phyloP scores from a whole-genome alignment of 108 stramenopile species.

The Discostella pseudostelligera region DNA sequence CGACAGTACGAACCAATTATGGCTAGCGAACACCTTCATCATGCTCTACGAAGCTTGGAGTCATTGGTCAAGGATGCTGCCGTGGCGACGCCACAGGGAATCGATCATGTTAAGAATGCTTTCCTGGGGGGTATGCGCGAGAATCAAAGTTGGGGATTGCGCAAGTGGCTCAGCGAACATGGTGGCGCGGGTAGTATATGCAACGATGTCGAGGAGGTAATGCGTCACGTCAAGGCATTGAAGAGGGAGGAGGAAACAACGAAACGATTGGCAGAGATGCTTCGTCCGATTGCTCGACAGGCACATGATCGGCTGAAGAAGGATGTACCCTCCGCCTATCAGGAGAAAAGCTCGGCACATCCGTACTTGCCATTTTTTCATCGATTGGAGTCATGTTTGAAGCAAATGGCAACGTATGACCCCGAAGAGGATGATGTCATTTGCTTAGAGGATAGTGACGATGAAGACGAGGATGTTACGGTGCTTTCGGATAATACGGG shows the following conservation, averaged over 20 bases:
- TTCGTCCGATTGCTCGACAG: slow-evolving; percentile 67
- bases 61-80: slow-evolving; percentile 56
- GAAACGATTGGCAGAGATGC: slow-evolving; percentile 54
- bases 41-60: slow-evolving; percentile 57
- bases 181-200: slow-evolving; percentile 81
- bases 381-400: slow-evolving; percentile 74
- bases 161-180: slow-evolving; percentile 83
- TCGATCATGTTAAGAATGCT: slow-evolving; percentile 78
- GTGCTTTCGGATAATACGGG: slow-evolving; percentile 9
- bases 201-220: slow-evolving; percentile 78
- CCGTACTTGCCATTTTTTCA: slow-evolving; percentile 90
- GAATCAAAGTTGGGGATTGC: slow-evolving; percentile 85
- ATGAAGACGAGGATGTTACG: slow-evolving; percentile 35
- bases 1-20: slow-evolving; percentile 59
- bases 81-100: slow-evolving; percentile 51
- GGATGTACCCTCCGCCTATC: slow-evolving; percentile 85
- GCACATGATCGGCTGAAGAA: slow-evolving; percentile 62
- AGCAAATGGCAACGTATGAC: slow-evolving; percentile 79
- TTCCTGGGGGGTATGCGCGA: slow-evolving; percentile 90
- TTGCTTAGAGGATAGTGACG: slow-evolving; percentile 71
- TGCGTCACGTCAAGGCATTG: slow-evolving; percentile 57
- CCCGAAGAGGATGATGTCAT: slow-evolving; percentile 87
- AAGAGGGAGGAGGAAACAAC: slow-evolving; percentile 54
- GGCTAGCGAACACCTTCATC: slow-evolving; percentile 42
- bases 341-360: slow-evolving; percentile 81